Base-by-base conservation (phyloP, 2,329 filamentous ascomycete genomes). In the Diplodia intermedia region DNA sequence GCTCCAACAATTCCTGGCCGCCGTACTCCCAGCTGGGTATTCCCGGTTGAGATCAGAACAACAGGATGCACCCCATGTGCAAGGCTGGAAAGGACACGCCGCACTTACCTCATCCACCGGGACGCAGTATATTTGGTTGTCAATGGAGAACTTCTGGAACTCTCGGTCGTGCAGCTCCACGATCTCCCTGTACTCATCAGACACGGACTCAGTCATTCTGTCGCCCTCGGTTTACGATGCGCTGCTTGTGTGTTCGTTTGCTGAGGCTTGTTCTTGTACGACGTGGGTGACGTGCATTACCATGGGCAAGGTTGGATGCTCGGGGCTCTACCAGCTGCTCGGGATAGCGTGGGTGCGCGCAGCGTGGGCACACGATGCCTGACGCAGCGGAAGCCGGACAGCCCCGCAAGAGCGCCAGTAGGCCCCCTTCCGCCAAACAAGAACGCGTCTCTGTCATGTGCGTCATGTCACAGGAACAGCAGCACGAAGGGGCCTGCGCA, bases 61-160 rank as follows among this genome's bases (percentile, higher is more conserved):
- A 62, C 8, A 29, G 29, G 26, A 18, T 31, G 57, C 40, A 15
- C 1, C 43, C 2, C 57, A 9, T 31, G 3, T 36, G 43, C 15
- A 33, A 49, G 23, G 31, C 40, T 50, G 4, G 26, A 40, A 50
- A 33, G 57, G 31, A 18, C 40, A 38, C 38, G 31, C 36, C 56
- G 57, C 4, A 75, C 75, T 23, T 72, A 76, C 75, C 66, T 74
- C 72, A 69, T 77, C 78, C 49, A 79, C 76, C 5, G 79, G 79
- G 12, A 78, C 78, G 61, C 75, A 78, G 70, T 81, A 81, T 70
- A 81, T 77, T 36, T 69, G 67, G 33, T 77, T 72, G 61, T 79
- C 75, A 50, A 81, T 71, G 12, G 79, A 80, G 53, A 73, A 73
- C 56, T 75, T 77, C 69, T 81, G 79, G 69, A 80, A 80, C 9